Evolutionary conservation across 2,329 filamentous ascomycete species (phyloP).

Genomic region (Trichoderma sp.): DNA sequence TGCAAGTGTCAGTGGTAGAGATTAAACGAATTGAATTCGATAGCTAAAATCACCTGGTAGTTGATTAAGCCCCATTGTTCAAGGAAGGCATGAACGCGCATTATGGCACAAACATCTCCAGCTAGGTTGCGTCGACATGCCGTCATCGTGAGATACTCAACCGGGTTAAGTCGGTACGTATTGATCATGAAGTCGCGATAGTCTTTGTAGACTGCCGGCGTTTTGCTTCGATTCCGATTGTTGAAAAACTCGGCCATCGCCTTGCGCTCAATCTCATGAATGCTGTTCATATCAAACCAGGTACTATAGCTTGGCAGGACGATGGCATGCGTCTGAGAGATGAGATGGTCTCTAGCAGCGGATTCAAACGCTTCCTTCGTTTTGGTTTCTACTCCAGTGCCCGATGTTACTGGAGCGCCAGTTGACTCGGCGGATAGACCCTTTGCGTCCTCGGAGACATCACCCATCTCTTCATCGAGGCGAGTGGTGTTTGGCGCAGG

Average conservation of each 20-base stretch:
- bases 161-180: slow-evolving; percentile 93
- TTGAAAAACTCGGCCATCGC: slow-evolving; percentile 98
- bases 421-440: slow-evolving; percentile 48
- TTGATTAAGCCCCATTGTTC: slow-evolving; percentile 99
- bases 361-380: slow-evolving; percentile 82
- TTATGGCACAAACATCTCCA: slow-evolving; percentile 97
- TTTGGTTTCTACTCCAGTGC: slow-evolving; percentile 62
- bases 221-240: slow-evolving; percentile 96
- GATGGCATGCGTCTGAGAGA: slow-evolving; percentile 92
- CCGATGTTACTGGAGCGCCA: slow-evolving; percentile 54
- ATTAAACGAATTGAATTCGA: background rate
- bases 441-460: slow-evolving; percentile 60
- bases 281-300: slow-evolving; percentile 97
- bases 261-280: slow-evolving; percentile 91
- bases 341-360: slow-evolving; percentile 86
- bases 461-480: slow-evolving; percentile 83
- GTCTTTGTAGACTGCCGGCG: slow-evolving; percentile 94
- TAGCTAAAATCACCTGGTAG: slow-evolving; percentile 74
- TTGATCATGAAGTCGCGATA: slow-evolving; percentile 99
- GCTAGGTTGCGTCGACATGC: slow-evolving; percentile 93
- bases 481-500: slow-evolving; percentile 58
- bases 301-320: slow-evolving; percentile 96
- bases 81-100: slow-evolving; percentile 96
- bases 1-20: background rate
- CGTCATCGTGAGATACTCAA: slow-evolving; percentile 96